Evolutionary conservation across 1,284 basidiomycete species (phyloP).

Genomic region (Naganishia liquefaciens): DNA sequence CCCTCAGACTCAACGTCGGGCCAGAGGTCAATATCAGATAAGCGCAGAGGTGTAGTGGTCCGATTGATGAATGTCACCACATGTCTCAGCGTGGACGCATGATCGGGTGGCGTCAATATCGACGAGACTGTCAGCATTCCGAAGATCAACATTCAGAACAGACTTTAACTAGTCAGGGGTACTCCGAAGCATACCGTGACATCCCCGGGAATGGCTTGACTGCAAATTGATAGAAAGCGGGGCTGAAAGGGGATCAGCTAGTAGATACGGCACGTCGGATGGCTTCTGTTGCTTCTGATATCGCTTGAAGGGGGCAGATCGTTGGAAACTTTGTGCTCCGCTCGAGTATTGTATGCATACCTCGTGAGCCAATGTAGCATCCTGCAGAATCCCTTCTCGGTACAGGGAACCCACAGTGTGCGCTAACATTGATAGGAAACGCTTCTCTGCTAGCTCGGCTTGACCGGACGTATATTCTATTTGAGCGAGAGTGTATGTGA

Average conservation of each 20-base stretch:
- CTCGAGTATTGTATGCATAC: background rate
- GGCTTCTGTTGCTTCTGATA: background rate
- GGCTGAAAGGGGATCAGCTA: background rate
- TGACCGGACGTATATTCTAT: constrained; percentile 48
- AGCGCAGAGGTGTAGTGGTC: too few relatives aligned
- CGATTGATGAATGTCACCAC: too few relatives aligned
- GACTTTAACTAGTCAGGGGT: too few relatives aligned
- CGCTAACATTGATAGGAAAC: constrained; percentile 54
- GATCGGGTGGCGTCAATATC: too few relatives aligned
- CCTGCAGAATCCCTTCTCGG: constrained; percentile 55
- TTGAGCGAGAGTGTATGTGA: constrained; percentile 50
- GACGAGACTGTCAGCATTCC: too few relatives aligned
- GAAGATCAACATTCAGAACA: too few relatives aligned
- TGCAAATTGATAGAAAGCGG: background rate
- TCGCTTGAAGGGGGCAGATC: background rate
- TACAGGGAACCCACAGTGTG: constrained; percentile 39
- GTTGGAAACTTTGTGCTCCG: background rate
- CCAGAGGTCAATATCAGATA: too few relatives aligned
- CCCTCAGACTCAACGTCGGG: too few relatives aligned
- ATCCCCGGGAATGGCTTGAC: background rate
- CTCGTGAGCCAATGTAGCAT: constrained; percentile 56
- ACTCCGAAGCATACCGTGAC: background rate
- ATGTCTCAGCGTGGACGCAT: too few relatives aligned
- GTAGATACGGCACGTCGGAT: background rate
- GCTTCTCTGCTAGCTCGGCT: constrained; percentile 54